Evolutionary conservation across 1,284 basidiomycete genomes (phyloP).

Genomic region (Ustilago sp.): DNA sequence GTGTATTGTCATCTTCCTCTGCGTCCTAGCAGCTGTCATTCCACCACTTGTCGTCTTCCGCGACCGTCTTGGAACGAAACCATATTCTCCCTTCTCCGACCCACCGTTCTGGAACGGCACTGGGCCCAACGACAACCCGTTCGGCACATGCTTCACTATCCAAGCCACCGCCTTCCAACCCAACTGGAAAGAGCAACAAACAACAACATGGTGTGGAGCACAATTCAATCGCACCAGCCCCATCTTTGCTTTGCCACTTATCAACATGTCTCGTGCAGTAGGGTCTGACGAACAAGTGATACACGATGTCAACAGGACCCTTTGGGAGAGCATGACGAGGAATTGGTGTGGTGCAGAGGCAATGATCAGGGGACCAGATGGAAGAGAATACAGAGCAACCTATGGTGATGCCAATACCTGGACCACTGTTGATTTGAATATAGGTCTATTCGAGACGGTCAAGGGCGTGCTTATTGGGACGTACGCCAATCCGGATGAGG

Average conservation of each 20-base stretch:
- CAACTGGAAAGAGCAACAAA: slow-evolving; percentile 42
- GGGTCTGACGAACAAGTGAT: slow-evolving; percentile 9
- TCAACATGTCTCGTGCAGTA: slow-evolving; percentile 42
- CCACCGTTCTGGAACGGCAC: slow-evolving; percentile 51
- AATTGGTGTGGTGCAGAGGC: slow-evolving; percentile 53
- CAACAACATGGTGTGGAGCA: slow-evolving; percentile 47
- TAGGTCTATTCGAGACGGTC: slow-evolving; percentile 36
- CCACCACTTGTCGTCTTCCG: slow-evolving; percentile 40
- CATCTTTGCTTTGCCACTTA: slow-evolving; percentile 42
- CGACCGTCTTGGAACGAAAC: slow-evolving; percentile 14
- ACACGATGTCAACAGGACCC: slow-evolving; percentile 9
- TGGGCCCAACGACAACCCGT: slow-evolving; percentile 45
- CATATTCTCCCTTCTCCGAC: slow-evolving; percentile 17
- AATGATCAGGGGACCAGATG: slow-evolving; percentile 30
- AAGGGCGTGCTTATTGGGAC: slow-evolving; percentile 35
- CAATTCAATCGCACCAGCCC: slow-evolving; percentile 44
- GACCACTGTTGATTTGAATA: slow-evolving; percentile 38
- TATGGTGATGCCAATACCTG: slow-evolving; percentile 39
- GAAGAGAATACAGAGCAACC: slow-evolving; percentile 30
- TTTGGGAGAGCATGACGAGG: slow-evolving; percentile 35
- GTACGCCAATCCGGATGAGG: slow-evolving; percentile 23
- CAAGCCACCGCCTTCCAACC: slow-evolving; percentile 49
- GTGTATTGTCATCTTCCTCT: slow-evolving; percentile 29
- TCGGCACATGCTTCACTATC: slow-evolving; percentile 46
- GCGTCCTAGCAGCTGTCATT: slow-evolving; percentile 33